Base-by-base conservation (phyloP, 495 filamentous ascomycete species). In the Symbiotaphrina buchneri region DNA sequence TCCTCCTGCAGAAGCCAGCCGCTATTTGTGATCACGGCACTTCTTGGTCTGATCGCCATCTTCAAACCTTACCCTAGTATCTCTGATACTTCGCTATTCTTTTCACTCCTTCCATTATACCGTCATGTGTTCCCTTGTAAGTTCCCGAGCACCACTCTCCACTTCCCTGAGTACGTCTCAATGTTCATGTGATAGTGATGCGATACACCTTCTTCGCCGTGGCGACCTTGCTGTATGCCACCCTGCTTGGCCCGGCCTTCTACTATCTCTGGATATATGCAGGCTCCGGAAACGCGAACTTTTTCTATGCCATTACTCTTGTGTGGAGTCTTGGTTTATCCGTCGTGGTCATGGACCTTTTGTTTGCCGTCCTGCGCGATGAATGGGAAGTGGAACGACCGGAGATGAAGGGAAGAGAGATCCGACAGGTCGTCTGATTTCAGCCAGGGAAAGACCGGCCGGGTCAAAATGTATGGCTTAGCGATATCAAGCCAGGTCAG, bases 181-280 rank as follows among this genome's bases (percentile, higher is more conserved):
- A 48, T 32, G 6, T 7, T 5, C 21, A 1, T 20, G 1, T 8
- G 18, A 27, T 27, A 76, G 71, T 95, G 33, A 83, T 93, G 72
- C 72, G 90, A 19, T 94, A 95, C 52, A 76, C 76, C 4, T 97
- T 94, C 48, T 68, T 93, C 33, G 71, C 74, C 21, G 60, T 72
- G 2, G 67, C 81, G 4, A 74, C 77, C 0, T 55, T 97, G 4
- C 59, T 93, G 3, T 95, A 95, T 52, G 71, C 79, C 14, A 73
- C 70, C 13, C 67, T 93, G 20, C 68, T 97, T 0, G 87, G 87
- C 0, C 87, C 87, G 0, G 82, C 84, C 0, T 97, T 97, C 53
- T 92, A 95, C 44, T 70, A 97, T 49, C 62, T 97, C 3, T 97
- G 87, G 87, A 91, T 95, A 38, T 97, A 97, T 45, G 90, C 87